These are phyloP conservation scores for Hevea brasiliensis DNA, from an alignment of 345 rosid species.

Conservation along the genomic window DNA sequence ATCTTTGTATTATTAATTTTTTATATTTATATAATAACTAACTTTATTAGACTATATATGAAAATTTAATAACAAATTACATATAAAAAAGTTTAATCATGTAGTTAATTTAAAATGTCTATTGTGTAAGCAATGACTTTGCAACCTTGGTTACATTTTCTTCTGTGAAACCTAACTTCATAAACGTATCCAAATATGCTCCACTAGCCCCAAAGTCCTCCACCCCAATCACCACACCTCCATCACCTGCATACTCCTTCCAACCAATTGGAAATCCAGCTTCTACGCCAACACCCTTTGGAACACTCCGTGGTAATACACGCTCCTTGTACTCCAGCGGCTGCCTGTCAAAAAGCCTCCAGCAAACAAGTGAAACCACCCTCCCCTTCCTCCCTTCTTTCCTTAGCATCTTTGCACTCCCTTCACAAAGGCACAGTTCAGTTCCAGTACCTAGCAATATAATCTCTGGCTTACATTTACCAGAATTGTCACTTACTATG, in stretches of 20 bases:
- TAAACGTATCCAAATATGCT: conserved; percentile 29
- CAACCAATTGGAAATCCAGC: conserved; percentile 39
- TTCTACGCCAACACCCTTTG: conserved; percentile 29
- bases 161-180: conserved; percentile 34
- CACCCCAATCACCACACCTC: conserved; percentile 37
- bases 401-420: conserved; percentile 23
- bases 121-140: conserved; percentile 9
- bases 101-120: too few relatives aligned
- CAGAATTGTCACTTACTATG: conserved; percentile 33
- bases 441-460: conserved; percentile 42
- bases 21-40: too few relatives aligned
- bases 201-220: conserved; percentile 41
- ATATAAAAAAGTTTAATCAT: too few relatives aligned
- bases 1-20: too few relatives aligned
- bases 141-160: conserved; percentile 33
- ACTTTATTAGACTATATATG: too few relatives aligned
- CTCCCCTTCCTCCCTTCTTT: conserved; percentile 34
- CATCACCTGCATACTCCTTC: conserved; percentile 30
- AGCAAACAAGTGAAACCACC: conserved; percentile 42
- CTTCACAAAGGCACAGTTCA: conserved; percentile 30
- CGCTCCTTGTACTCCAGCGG: conserved; percentile 31
- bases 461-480: conserved; percentile 23
- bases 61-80: too few relatives aligned
- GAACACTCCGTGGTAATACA: conserved; percentile 25
- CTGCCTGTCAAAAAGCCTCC: conserved; percentile 33